A percentile compares a stretch with the other conserved stretches of the same genome.
Evolutionary conservation across 805 yeast genomes (phyloP).

Genomic region (Ogataea minuta): DNA sequence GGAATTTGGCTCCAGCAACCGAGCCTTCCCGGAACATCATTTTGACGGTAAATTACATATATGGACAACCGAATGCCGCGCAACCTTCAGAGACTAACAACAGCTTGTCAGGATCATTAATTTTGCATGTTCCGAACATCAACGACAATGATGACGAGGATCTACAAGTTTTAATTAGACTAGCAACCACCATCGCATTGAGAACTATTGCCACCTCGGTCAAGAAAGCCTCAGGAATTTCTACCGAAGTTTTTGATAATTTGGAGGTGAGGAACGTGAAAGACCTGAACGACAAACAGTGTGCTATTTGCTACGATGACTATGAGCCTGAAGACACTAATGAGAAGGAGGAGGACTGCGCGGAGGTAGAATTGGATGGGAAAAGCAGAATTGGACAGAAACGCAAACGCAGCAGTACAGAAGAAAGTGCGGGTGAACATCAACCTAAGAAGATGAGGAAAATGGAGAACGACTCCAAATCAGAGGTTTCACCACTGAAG

Average conservation of each 20-base stretch:
- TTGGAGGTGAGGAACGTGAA: conserved; percentile 39
- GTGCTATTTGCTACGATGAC: conserved; percentile 67
- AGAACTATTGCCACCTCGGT: conserved; percentile 55
- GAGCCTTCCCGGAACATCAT: conserved; percentile 38
- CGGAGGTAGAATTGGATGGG: not conserved
- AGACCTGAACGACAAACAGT: conserved; percentile 37
- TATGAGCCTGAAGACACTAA: conserved; percentile 34
- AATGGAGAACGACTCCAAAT: conserved; percentile 10
- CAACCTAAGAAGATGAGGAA: conserved; percentile 15
- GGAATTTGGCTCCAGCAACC: conserved; percentile 5
- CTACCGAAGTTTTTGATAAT: conserved; percentile 49
- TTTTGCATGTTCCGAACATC: conserved; percentile 66
- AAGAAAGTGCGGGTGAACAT: conserved; percentile 8
- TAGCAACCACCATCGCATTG: conserved; percentile 71
- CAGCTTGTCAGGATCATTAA: conserved; percentile 50
- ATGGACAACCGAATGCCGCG: conserved; percentile 26
- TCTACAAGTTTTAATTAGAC: conserved; percentile 56
- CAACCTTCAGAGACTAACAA: conserved; percentile 32
- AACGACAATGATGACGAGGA: conserved; percentile 57
- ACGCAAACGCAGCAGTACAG: conserved; percentile 15
- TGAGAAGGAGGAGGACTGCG: conserved; percentile 14
- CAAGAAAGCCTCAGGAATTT: conserved; percentile 50
- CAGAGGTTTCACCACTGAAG: conserved; percentile 20
- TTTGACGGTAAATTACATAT: conserved; percentile 40
- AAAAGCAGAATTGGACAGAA: conserved; percentile 14